Evolutionary conservation across 2,329 filamentous ascomycete species (phyloP), one percentile per base, ranked within the genome.

Genomic region (Fusarium citri): DNA sequence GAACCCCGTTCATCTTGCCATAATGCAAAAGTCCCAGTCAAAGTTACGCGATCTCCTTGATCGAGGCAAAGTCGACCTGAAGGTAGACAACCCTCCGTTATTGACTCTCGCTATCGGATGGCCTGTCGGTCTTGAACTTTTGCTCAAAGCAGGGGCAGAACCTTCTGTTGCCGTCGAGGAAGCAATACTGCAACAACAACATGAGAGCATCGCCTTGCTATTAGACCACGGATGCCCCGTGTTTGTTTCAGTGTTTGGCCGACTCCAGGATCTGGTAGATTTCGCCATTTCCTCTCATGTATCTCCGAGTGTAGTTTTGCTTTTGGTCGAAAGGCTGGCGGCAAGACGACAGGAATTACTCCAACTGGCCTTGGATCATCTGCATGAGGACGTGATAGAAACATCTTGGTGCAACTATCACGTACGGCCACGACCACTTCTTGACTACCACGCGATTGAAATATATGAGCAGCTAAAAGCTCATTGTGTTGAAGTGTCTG

Each of bases 201-300:
- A 1, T n/a, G 0, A 37, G 18, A 37, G 34, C 18, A n/a, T 37
- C 0, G 0, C 6, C 34, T 37, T 37, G 1, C 18, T 37, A 0
- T 1, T 37, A 37, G 34, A 37, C 0, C 6, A n/a, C 0, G 34
- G 34, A 4, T 37, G 18, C 34, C 34, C 18, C 6, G 0, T 37
- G 0, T 30, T 30, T 30, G 14, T 2, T 3, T 0, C 12, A 7
- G 2, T 15, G 2, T 18, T 18, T 37, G 2, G 2, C 31, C 4
- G 0, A 34, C 0, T 1, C 5, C 2, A 3, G 2, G 34, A 37
- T n/a, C 1, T 37, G 4, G 0, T 37, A 1, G 3, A 11, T 11
- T 1, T 37, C 1, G 5, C 34, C 6, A 11, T 11, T 4, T 0
- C 0, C 0, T 11, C 2, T 11, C 0, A 3, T 6, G 9, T 7